phyloP scores from a whole-genome alignment of 75 land plant genomes.

The Pinus tabuliformis region DNA sequence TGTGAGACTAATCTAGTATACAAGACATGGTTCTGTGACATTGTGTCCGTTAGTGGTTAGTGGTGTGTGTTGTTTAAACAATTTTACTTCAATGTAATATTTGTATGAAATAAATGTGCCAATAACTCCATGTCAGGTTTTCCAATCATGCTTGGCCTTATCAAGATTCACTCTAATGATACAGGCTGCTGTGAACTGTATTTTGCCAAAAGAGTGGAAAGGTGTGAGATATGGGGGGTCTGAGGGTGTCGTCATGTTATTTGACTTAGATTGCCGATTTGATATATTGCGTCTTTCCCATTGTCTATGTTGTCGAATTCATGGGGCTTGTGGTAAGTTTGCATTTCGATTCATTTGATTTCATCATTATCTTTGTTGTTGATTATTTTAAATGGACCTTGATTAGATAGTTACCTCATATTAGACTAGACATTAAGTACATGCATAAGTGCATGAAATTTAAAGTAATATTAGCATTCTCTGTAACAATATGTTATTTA shows the following conservation, averaged over 20 bases:
- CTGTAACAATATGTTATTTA: background rate
- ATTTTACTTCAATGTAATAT: background rate
- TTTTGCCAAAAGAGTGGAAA: constrained; percentile 72
- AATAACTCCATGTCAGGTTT: background rate
- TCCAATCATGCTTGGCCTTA: background rate
- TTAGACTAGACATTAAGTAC: background rate
- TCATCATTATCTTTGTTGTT: constrained; percentile 5
- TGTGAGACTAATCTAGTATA: background rate
- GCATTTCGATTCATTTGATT: background rate
- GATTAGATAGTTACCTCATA: background rate
- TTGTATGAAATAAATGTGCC: too few species aligned
- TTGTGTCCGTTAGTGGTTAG: background rate
- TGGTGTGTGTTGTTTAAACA: background rate
- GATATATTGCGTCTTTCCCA: constrained; percentile 61
- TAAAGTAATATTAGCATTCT: background rate
- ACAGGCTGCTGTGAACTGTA: constrained; percentile 66
- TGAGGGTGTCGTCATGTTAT: constrained; percentile 45
- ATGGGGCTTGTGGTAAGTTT: constrained; percentile 24
- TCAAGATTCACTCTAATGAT: background rate
- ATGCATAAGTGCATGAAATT: background rate
- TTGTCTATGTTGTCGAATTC: constrained; percentile 36
- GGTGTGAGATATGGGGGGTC: constrained; percentile 72
- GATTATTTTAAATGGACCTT: background rate
- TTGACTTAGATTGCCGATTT: constrained; percentile 85
- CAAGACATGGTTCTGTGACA: background rate